Conservation (phyloP, 352 stramenopile species). For the Globisporangium emineosum region DNA sequence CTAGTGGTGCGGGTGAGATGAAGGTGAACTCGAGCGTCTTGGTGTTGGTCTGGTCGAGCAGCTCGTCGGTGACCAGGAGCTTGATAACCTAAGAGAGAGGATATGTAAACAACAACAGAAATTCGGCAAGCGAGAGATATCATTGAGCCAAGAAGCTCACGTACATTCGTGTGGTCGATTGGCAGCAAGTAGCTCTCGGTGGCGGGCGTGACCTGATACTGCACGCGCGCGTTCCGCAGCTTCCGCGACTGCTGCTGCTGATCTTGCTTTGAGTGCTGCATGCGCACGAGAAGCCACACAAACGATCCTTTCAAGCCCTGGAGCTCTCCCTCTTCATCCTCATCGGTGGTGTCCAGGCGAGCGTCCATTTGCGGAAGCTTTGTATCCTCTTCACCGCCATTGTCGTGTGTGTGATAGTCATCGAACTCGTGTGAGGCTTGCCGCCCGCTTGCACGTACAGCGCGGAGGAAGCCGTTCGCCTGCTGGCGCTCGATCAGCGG, state of each 20-base stretch:
- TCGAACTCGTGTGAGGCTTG: slow-evolving; percentile 8
- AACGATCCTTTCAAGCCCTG: slow-evolving; percentile 30
- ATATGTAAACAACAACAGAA: background rate
- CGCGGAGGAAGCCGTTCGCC: slow-evolving; percentile 36
- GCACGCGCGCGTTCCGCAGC: slow-evolving; percentile 24
- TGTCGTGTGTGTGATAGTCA: slow-evolving; percentile 1
- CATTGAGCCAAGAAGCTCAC: background rate
- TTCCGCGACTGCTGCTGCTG: background rate
- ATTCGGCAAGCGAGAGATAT: background rate
- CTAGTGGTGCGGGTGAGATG: slow-evolving; percentile 19
- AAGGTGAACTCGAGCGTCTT: slow-evolving; percentile 46
- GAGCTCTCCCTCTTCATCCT: slow-evolving; percentile 17
- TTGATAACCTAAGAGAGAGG: slow-evolving; percentile 33
- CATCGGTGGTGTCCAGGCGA: background rate
- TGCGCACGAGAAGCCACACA: slow-evolving; percentile 43
- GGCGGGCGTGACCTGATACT: slow-evolving; percentile 49
- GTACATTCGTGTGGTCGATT: slow-evolving; percentile 53
- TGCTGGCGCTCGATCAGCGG: slow-evolving; percentile 35
- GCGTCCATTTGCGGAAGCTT: background rate
- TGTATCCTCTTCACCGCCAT: slow-evolving; percentile 1
- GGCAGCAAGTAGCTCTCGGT: slow-evolving; percentile 54
- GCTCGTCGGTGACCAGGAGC: slow-evolving; percentile 52
- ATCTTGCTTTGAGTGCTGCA: slow-evolving; percentile 27
- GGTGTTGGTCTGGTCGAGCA: slow-evolving; percentile 35
- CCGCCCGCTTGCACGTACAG: slow-evolving; percentile 15